Conservation (phyloP, 1,284 basidiomycete genomes). For the Sporisorium iseilematis-ciliati region DNA sequence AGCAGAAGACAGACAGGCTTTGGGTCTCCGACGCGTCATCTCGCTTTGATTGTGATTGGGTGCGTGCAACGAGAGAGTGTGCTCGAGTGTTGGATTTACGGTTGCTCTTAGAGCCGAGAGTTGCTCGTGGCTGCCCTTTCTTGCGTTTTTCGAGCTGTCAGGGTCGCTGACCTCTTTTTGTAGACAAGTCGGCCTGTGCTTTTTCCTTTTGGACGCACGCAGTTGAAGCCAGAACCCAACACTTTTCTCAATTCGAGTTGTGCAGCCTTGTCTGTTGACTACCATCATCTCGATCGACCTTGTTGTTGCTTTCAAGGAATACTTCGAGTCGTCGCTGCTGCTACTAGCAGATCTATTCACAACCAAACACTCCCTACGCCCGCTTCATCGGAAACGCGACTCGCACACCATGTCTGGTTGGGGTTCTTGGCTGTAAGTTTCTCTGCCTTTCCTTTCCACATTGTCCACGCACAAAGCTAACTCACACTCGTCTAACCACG, state of each 20-base stretch:
- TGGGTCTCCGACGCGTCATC: slow-evolving; percentile 27
- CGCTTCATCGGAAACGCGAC: background rate
- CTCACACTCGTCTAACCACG: too few species aligned
- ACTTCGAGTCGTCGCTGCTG: too few species aligned
- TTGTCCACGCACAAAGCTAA: too few species aligned
- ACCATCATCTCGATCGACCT: too few species aligned
- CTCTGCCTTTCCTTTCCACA: too few species aligned
- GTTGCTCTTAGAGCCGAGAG: background rate
- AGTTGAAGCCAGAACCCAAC: background rate
- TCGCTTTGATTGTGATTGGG: background rate
- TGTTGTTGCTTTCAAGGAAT: too few species aligned
- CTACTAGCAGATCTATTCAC: background rate
- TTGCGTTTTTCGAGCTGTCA: slow-evolving; percentile 1
- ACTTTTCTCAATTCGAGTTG: slow-evolving; percentile 2
- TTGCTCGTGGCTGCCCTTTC: background rate
- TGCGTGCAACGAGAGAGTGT: too few species aligned
- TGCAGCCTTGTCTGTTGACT: background rate
- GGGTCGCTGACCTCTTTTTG: slow-evolving; percentile 8
- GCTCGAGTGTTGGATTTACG: background rate
- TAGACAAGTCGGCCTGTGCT: slow-evolving; percentile 7
- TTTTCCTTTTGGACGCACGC: too few species aligned
- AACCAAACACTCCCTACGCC: background rate
- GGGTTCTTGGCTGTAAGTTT: slow-evolving; percentile 60
- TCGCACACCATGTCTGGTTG: slow-evolving; percentile 62
- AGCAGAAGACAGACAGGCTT: background rate